These are phyloP conservation scores for Raffaelea albimanens DNA, from an alignment of 2,329 filamentous ascomycete genomes.

Conservation along the genomic window DNA sequence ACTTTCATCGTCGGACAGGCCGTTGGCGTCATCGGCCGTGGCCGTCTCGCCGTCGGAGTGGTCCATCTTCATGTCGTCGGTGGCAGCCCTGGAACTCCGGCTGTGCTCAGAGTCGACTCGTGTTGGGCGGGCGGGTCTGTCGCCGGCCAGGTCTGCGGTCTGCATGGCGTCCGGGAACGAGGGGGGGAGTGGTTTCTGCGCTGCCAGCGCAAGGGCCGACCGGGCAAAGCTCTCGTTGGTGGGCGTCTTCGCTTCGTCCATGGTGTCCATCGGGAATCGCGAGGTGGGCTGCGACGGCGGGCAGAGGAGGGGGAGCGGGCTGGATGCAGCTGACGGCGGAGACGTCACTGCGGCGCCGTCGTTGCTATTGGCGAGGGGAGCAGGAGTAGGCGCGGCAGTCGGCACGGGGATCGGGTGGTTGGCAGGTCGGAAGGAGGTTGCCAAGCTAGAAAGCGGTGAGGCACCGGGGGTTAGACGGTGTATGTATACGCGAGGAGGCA, in stretches of 20 bases:
- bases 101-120: conserved; percentile 53
- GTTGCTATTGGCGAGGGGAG: neutral
- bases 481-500: no score
- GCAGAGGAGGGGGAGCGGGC: neutral
- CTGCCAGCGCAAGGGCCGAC: conserved; percentile 28
- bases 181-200: conserved; percentile 45
- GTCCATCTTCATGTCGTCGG: conserved; percentile 67
- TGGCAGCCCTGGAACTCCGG: conserved; percentile 48
- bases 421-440: no score
- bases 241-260: conserved; percentile 48
- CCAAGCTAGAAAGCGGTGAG: no score
- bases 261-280: conserved; percentile 4
- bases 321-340: neutral
- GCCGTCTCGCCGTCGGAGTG: conserved; percentile 58
- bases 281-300: neutral
- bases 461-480: no score
- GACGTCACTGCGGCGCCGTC: neutral
- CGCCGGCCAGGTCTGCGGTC: conserved; percentile 29
- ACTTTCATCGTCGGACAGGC: conserved; percentile 55
- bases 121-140: conserved; percentile 28
- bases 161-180: conserved; percentile 29
- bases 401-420: no score
- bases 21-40: conserved; percentile 37
- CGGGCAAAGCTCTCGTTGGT: conserved; percentile 47
- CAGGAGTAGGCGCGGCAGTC: neutral